Evolutionary conservation across 192 early-diverging fungal species (phyloP).

Genomic region (Chytriomyces sp.): DNA sequence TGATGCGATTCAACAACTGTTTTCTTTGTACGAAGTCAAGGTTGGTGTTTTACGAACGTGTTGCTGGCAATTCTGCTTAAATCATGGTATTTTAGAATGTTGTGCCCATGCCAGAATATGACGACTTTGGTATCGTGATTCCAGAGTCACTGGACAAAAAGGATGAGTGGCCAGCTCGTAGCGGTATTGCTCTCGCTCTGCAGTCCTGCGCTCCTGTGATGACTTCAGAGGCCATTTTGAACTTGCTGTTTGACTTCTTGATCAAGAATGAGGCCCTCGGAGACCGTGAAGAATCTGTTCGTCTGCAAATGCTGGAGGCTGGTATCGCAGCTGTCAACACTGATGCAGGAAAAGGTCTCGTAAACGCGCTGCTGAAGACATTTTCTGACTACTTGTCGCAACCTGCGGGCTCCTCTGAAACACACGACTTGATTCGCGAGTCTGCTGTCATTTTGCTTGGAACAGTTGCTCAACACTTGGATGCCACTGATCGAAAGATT

Average conservation of each 20-base stretch:
- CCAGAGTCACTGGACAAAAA: constrained; percentile 77
- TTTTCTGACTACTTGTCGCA: constrained; percentile 79
- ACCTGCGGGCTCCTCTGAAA: constrained; percentile 69
- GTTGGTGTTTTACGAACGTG: constrained; percentile 15
- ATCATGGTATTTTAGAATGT: constrained; percentile 46
- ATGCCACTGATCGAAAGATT: constrained; percentile 71
- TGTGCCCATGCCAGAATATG: constrained; percentile 82
- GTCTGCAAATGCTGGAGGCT: constrained; percentile 81
- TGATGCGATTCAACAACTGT: constrained; percentile 62
- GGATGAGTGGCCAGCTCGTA: constrained; percentile 81
- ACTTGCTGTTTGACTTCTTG: constrained; percentile 72
- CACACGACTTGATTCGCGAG: constrained; percentile 87
- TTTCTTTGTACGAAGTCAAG: constrained; percentile 59
- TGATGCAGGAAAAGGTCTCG: constrained; percentile 65
- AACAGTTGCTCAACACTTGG: constrained; percentile 85
- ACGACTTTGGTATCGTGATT: constrained; percentile 88
- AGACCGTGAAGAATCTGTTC: constrained; percentile 78
- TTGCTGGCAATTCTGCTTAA: not conserved
- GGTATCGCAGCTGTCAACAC: constrained; percentile 75
- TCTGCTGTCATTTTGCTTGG: constrained; percentile 91
- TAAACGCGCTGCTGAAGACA: constrained; percentile 68
- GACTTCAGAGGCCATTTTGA: constrained; percentile 49
- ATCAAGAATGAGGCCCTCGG: constrained; percentile 84
- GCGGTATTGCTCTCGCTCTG: constrained; percentile 80
- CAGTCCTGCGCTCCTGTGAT: constrained; percentile 66